Evolutionary conservation across 495 filamentous ascomycete species (phyloP).

Genomic region (Penicillium daleae): DNA sequence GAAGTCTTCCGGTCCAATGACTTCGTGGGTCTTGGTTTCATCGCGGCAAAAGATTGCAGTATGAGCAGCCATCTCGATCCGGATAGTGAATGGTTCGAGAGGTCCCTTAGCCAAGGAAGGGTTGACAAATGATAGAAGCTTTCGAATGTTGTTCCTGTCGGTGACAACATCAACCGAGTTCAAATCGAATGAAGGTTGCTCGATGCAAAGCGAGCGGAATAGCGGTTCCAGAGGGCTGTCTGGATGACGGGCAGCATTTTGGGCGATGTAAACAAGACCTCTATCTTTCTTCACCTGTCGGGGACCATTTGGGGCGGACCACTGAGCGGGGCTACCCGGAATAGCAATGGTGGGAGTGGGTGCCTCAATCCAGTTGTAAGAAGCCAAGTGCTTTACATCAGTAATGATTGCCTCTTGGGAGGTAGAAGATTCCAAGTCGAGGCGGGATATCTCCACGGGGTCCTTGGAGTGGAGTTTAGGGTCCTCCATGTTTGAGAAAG

Average conservation of each 20-base stretch:
- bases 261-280: slow-evolving; percentile 26
- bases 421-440: neutral
- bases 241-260: slow-evolving; percentile 29
- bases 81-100: slow-evolving; percentile 43
- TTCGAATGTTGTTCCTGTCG: slow-evolving; percentile 57
- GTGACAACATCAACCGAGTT: slow-evolving; percentile 49
- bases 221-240: slow-evolving; percentile 53
- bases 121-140: slow-evolving; percentile 52
- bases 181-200: slow-evolving; percentile 49
- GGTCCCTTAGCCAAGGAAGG: slow-evolving; percentile 19
- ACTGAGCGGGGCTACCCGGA: slow-evolving; percentile 26
- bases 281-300: slow-evolving; percentile 17
- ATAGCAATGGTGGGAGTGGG: slow-evolving; percentile 32
- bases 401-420: slow-evolving; percentile 28
- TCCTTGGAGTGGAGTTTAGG: neutral
- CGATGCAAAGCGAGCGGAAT: slow-evolving; percentile 50
- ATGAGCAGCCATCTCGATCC: slow-evolving; percentile 37
- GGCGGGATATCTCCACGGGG: neutral
- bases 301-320: slow-evolving; percentile 13
- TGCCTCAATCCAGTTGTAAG: slow-evolving; percentile 55
- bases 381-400: slow-evolving; percentile 46
- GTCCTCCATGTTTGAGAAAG: neutral
- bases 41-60: slow-evolving; percentile 42
- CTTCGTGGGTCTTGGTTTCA: slow-evolving; percentile 33
- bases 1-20: slow-evolving; percentile 40